Evolutionary conservation across 2,329 filamentous ascomycete genomes (phyloP).

Genomic region (Lanzia echinophila): DNA sequence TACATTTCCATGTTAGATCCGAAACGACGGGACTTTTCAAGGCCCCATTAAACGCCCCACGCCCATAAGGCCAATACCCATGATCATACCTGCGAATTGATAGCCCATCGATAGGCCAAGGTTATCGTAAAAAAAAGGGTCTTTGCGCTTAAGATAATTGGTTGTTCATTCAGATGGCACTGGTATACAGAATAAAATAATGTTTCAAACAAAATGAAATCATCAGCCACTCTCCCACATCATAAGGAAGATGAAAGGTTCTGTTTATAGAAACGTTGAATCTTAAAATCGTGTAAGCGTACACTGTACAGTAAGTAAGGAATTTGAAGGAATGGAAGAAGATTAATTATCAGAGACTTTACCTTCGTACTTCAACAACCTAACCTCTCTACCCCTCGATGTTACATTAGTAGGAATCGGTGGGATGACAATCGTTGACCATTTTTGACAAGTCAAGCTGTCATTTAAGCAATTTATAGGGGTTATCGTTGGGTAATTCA

Average conservation of each 20-base stretch:
- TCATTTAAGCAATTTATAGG: background rate
- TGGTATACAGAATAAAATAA: background rate
- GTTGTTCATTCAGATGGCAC: background rate
- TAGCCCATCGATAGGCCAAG: too few relatives aligned
- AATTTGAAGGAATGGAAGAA: background rate
- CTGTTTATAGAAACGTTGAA: constrained; percentile 2
- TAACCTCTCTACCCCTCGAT: background rate
- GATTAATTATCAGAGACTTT: background rate
- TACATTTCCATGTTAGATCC: too few relatives aligned
- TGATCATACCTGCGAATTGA: too few relatives aligned
- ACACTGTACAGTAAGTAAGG: background rate
- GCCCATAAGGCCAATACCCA: too few relatives aligned
- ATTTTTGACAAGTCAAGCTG: background rate
- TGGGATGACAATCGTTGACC: constrained; percentile 1
- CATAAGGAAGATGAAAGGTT: background rate
- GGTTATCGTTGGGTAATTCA: background rate
- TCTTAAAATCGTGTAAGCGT: background rate
- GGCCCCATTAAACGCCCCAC: too few relatives aligned
- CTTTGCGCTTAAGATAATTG: too few relatives aligned
- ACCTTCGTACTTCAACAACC: background rate
- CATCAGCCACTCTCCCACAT: background rate
- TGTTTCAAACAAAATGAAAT: background rate
- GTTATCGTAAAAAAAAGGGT: too few relatives aligned
- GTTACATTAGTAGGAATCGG: background rate
- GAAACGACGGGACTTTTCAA: too few relatives aligned